Evolutionary conservation across 371 early-diverging fungal species (phyloP), one percentile per base, ranked within the genome.

Genomic region (Mucor saturninus): DNA sequence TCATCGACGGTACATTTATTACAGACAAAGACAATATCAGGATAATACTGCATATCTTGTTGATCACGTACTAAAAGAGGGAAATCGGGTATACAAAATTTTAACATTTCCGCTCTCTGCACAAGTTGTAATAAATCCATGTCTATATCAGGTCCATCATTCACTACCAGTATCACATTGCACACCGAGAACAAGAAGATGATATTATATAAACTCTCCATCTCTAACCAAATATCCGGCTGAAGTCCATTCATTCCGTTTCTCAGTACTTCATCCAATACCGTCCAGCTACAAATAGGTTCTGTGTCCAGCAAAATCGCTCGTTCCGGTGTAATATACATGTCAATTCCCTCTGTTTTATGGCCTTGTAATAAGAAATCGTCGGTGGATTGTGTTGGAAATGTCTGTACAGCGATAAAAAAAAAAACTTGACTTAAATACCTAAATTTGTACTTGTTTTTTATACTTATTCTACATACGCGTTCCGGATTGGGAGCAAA

Each of bases 251-350:
- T 81, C 38, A 69, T 65, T 50, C 55, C 79, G 57, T 58, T 63
- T 49, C 81, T 68, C 26, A 84, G 61, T 4, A 80, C 76, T 35
- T 81, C 73, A 37, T 88, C 89, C 9, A 88, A 60, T 10, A 85
- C 74, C 11, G 88, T 81, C 54, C 80, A 72, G 52, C 84, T 72
- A 30, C 80, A 70, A 5, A 91, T 61, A 0, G 91, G 85, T 71
- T 88, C 90, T 6, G 88, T 83, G 58, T 92, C 93, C 5, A 92
- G 70, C 3, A 92, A 71, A 21, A 92, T 76, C 6, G 86, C 82
- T 7, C 89, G 71, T 63, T 92, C 93, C 5, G 86, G 79, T 3
- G 91, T 89, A 5, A 91, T 70, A 62, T 88, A 86, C 75, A 92
- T 78, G 64, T 91, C 90, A 26, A 92, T 84, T 0, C 93, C 93